A percentile compares a stretch with the other conserved stretches of the same genome.
phyloP scores from a whole-genome alignment of 2,329 filamentous ascomycete species.

The Aspergillus phoenicis region DNA sequence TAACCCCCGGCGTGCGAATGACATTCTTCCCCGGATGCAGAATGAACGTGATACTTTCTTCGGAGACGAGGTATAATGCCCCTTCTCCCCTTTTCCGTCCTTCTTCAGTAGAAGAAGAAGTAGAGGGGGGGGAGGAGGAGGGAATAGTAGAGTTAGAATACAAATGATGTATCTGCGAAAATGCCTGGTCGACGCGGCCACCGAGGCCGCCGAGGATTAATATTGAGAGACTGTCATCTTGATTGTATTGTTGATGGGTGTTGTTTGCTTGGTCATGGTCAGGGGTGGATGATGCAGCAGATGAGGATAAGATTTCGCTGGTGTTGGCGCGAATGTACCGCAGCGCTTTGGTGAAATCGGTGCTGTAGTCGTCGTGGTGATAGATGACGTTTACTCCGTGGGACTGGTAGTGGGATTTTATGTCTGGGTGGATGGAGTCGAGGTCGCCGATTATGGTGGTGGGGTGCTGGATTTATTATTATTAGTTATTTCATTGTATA shows the following conservation, averaged over 20 bases:
- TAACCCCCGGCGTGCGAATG: slow-evolving; percentile 63
- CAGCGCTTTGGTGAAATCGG: slow-evolving; percentile 87
- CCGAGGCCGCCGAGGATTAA: slow-evolving; percentile 82
- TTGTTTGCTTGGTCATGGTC: not conserved
- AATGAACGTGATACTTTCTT: slow-evolving; percentile 78
- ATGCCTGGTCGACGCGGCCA: slow-evolving; percentile 87
- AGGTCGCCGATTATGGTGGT: slow-evolving; percentile 84
- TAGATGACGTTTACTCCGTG: slow-evolving; percentile 63
- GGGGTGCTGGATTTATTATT: slow-evolving; percentile 51
- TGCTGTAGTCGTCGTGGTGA: slow-evolving; percentile 80
- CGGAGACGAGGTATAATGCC: slow-evolving; percentile 76
- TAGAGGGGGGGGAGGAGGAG: no score
- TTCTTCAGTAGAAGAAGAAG: no score
- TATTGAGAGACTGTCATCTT: slow-evolving; percentile 57
- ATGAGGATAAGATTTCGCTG: slow-evolving; percentile 26
- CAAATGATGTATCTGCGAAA: slow-evolving; percentile 86
- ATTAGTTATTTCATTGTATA: slow-evolving; percentile 26
- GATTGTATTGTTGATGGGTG: not conserved
- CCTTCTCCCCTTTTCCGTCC: slow-evolving; percentile 38
- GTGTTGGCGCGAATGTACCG: slow-evolving; percentile 55
- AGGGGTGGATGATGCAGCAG: not conserved
- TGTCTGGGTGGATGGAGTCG: slow-evolving; percentile 71
- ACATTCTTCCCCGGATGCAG: slow-evolving; percentile 69
- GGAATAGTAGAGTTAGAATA: slow-evolving; percentile 37
- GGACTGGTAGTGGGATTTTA: slow-evolving; percentile 67